These are phyloP conservation scores for Fistulinella prunicolor DNA, from an alignment of 768 basidiomycete genomes.

Conservation along the genomic window DNA sequence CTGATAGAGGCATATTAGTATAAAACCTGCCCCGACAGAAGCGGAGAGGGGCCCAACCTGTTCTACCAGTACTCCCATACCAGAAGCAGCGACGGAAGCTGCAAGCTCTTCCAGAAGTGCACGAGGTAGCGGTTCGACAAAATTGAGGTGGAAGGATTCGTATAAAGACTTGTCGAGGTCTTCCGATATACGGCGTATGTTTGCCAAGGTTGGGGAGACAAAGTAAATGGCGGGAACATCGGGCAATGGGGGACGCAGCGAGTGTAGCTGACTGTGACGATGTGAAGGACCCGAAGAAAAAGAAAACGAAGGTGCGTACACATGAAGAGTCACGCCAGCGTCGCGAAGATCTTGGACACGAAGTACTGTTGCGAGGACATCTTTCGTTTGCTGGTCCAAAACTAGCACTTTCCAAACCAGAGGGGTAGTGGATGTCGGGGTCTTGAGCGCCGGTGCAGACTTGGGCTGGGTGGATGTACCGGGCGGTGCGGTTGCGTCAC, in stretches of 20 bases:
- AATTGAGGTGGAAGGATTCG: conserved; percentile 92
- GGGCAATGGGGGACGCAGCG: conserved; percentile 79
- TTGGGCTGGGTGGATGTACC: conserved; percentile 14
- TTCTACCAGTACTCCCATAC: conserved; percentile 76
- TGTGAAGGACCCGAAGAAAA: conserved; percentile 3
- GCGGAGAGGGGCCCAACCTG: conserved; percentile 47
- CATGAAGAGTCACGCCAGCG: conserved; percentile 95
- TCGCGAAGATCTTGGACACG: conserved; percentile 96
- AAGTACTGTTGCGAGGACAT: conserved; percentile 91
- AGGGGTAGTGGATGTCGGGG: conserved; percentile 55
- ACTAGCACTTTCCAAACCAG: conserved; percentile 97
- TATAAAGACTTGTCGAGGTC: conserved; percentile 89
- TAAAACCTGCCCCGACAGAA: background rate
- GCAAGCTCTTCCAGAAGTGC: conserved; percentile 92
- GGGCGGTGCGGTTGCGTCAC: conserved; percentile 42
- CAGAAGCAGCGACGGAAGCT: conserved; percentile 78
- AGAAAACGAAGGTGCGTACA: conserved; percentile 54
- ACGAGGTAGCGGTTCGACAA: conserved; percentile 88
- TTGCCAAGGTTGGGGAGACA: conserved; percentile 83
- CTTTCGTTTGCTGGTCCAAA: conserved; percentile 93
- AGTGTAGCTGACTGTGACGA: conserved; percentile 77
- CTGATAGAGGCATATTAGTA: conserved; percentile 35
- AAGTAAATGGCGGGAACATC: conserved; percentile 99
- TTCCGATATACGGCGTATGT: conserved; percentile 88
- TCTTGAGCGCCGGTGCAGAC: conserved; percentile 44